Conservation (phyloP, 108 stramenopile genomes). For the Thalassiosira profunda region DNA sequence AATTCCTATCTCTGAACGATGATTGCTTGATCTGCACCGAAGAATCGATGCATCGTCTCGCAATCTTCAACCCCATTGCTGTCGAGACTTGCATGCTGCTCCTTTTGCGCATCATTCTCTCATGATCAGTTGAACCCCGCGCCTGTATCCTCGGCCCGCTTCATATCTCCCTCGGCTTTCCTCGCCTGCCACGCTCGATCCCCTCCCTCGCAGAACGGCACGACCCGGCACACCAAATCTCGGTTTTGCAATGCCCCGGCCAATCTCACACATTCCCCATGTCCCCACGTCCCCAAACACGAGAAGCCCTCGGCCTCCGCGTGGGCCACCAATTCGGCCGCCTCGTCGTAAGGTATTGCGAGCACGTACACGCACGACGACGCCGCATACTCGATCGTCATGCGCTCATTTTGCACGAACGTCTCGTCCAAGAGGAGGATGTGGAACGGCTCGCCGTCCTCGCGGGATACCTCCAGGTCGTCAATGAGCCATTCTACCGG, state of each 20-base stretch:
- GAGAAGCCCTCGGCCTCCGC: slow-evolving; percentile 68
- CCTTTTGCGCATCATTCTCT: no score
- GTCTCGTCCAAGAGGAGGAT: slow-evolving; percentile 77
- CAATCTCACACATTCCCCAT: slow-evolving; percentile 74
- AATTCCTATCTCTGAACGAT: no score
- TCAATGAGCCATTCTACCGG: slow-evolving; percentile 79
- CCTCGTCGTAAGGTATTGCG: slow-evolving; percentile 79
- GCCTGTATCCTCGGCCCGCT: slow-evolving; percentile 1
- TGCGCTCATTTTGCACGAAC: slow-evolving; percentile 66
- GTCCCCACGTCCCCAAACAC: slow-evolving; percentile 83
- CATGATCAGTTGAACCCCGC: no score
- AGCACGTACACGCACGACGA: slow-evolving; percentile 71
- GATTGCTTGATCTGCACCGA: no score
- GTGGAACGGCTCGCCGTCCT: slow-evolving; percentile 84
- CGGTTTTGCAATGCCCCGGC: slow-evolving; percentile 69
- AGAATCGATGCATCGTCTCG: no score
- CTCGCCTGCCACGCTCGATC: slow-evolving; percentile 87
- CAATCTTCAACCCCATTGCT: no score
- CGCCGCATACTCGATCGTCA: slow-evolving; percentile 76
- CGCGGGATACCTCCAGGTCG: slow-evolving; percentile 56
- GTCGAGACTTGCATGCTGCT: no score
- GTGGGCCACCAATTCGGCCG: slow-evolving; percentile 61
- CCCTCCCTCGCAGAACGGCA: slow-evolving; percentile 78
- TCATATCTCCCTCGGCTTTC: slow-evolving; percentile 48
- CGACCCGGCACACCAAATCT: slow-evolving; percentile 79